phyloP scores from a whole-genome alignment of 352 stramenopile species.

The Phytophthora europaea region DNA sequence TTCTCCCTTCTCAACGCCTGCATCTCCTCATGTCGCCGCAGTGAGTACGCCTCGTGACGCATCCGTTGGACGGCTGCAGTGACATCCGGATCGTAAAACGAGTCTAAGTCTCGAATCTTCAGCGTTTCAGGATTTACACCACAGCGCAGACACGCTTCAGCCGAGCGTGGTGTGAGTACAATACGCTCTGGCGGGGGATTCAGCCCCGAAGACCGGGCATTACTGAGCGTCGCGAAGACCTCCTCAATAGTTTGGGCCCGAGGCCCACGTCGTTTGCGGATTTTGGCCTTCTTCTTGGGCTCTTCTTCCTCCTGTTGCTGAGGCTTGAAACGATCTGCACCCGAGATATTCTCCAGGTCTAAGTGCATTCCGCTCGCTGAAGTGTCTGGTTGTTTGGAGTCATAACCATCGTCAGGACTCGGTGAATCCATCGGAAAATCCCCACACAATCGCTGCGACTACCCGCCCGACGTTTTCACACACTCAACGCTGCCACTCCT shows the following conservation, averaged over 20 bases:
- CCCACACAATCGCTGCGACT: not conserved
- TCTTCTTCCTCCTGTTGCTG: constrained; percentile 19
- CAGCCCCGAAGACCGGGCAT: constrained; percentile 69
- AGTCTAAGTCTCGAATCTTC: constrained; percentile 93
- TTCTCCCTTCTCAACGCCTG: constrained; percentile 85
- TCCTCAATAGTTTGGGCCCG: constrained; percentile 81
- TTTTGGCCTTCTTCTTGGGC: constrained; percentile 56
- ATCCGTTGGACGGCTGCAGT: constrained; percentile 91
- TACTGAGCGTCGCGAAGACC: constrained; percentile 82
- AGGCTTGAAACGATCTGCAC: not conserved
- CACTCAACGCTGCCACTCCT: not conserved
- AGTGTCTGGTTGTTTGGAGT: not conserved
- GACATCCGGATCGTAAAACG: constrained; percentile 88
- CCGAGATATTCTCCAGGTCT: constrained; percentile 39
- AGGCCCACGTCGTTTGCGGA: constrained; percentile 69
- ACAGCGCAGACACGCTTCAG: constrained; percentile 91
- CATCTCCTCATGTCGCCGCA: constrained; percentile 93
- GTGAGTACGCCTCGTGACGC: constrained; percentile 94
- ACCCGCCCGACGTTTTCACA: not conserved
- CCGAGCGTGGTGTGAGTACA: constrained; percentile 89
- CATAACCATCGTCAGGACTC: not conserved
- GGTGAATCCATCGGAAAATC: constrained; percentile 20
- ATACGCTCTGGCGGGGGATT: constrained; percentile 81
- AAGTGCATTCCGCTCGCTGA: constrained; percentile 32
- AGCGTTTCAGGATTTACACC: constrained; percentile 94